Evolutionary conservation across 805 yeast genomes (phyloP), one percentile per base, ranked within the genome.

Genomic region (Candida silvicultrix): DNA sequence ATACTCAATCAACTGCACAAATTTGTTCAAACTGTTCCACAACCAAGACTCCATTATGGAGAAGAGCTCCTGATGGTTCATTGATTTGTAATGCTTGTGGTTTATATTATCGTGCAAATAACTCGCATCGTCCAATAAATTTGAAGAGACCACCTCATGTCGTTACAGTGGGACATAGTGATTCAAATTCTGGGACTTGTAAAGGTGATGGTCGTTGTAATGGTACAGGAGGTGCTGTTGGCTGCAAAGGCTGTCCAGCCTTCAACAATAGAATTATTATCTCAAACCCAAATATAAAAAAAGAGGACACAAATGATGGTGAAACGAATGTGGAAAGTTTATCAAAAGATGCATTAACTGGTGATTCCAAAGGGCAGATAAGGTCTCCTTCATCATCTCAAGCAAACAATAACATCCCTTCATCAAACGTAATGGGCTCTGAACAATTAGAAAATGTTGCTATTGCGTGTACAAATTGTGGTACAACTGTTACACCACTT

Each of bases 71-170:
- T 0, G 84, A 83, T 49, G 97, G 97, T 0, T 80, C 85, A 54
- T 90, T 96, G 0, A 71, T 92, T 49, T 90, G 98, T 65, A 90
- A 90, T 63, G 98, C 98, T 0, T 90, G 98, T 68, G 98, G 98
- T 0, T 69, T 92, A 49, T 90, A 92, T 56, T 71, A 84, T 57
- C 89, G 89, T 62, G 75, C 94, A 16, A 97, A 92, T 58, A 97
- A 97, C 20, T 90, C 86, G 5, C 95, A 86, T 38, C 68, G 98
- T 42, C 98, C 98, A 1, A 72, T 90, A 40, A 83, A 94, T 38
- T 71, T 90, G 58, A 89, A 90, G 58, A 86, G 63, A 49, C 64
- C 64, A 2, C 64, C 97, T 0, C 96, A 90, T 60, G 90, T 89
- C 2, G 90, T 92, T 49, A 88, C 88, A 58, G 87, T 89, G 59